Conservation (phyloP, 2,329 filamentous ascomycete species). For the Xylariaceae sp. region DNA sequence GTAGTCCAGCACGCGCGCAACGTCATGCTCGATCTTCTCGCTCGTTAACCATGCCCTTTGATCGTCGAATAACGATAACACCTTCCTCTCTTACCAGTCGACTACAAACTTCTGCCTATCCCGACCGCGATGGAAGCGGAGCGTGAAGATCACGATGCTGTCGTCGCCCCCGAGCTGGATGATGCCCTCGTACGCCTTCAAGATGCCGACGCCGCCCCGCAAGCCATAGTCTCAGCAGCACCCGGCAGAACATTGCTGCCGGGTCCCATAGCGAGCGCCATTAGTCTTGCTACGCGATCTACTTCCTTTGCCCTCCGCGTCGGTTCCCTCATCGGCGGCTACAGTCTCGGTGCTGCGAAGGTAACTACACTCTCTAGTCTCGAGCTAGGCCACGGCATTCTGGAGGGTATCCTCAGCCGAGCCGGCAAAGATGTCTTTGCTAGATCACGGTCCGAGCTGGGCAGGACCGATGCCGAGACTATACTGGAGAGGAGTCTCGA, state of each 20-base stretch:
- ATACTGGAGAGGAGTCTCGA: slow-evolving; percentile 54
- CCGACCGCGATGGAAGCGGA: slow-evolving; percentile 6
- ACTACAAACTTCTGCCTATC: not conserved
- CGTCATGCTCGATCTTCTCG: too few relatives aligned
- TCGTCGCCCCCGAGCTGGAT: too few relatives aligned
- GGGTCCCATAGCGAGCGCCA: slow-evolving; percentile 49
- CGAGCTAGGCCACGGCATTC: slow-evolving; percentile 49
- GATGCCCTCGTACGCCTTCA: slow-evolving; percentile 3
- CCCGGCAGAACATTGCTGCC: slow-evolving; percentile 51
- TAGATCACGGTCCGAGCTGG: slow-evolving; percentile 42
- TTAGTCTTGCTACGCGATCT: slow-evolving; percentile 58
- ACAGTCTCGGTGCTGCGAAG: slow-evolving; percentile 49
- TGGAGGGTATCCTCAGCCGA: slow-evolving; percentile 50
- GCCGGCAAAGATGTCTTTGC: slow-evolving; percentile 47
- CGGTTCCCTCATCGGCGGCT: slow-evolving; percentile 47
- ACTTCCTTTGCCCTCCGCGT: slow-evolving; percentile 53
- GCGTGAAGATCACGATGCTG: slow-evolving; percentile 7
- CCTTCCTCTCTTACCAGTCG: not conserved
- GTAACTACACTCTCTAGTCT: slow-evolving; percentile 54
- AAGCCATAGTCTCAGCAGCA: slow-evolving; percentile 9
- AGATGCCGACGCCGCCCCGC: not conserved
- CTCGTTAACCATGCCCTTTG: too few relatives aligned
- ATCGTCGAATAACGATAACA: too few relatives aligned
- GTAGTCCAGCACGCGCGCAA: too few relatives aligned
- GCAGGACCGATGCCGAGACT: slow-evolving; percentile 49